Conservation (phyloP, 2,329 filamentous ascomycete species). For the Celoporthe dispersa region DNA sequence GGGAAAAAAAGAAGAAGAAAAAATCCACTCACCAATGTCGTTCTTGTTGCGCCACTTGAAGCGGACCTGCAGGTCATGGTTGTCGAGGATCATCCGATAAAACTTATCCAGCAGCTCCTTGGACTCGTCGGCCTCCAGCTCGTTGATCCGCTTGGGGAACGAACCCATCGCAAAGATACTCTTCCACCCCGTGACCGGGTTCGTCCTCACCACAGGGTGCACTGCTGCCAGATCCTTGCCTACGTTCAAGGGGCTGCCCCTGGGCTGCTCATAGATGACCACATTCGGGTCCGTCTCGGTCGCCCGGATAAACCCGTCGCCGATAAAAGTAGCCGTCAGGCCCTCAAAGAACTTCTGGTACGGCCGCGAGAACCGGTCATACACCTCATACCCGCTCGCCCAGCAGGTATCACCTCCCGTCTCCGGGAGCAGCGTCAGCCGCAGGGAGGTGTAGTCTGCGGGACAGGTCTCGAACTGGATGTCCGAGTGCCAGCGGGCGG, state of each 20-base stretch:
- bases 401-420: slow-evolving; percentile 64
- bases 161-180: slow-evolving; percentile 35
- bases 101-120: slow-evolving; percentile 28
- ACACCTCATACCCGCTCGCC: slow-evolving; percentile 66
- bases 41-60: slow-evolving; percentile 30
- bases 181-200: slow-evolving; percentile 39
- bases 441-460: slow-evolving; percentile 64
- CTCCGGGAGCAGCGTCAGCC: slow-evolving; percentile 58
- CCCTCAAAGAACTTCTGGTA: slow-evolving; percentile 58
- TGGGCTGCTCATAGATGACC: slow-evolving; percentile 39
- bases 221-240: slow-evolving; percentile 32
- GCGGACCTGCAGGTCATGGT: slow-evolving; percentile 28
- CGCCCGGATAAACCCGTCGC: slow-evolving; percentile 43
- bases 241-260: slow-evolving; percentile 36
- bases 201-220: slow-evolving; percentile 37
- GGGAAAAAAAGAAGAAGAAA: no score
- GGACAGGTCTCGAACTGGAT: slow-evolving; percentile 65
- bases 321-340: slow-evolving; percentile 52
- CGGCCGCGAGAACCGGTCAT: slow-evolving; percentile 56
- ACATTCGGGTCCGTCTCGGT: slow-evolving; percentile 37
- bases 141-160: slow-evolving; percentile 35
- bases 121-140: slow-evolving; percentile 30
- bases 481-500: slow-evolving; percentile 53
- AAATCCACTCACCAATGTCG: slow-evolving; percentile 24
- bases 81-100: slow-evolving; percentile 22